Evolutionary conservation across 1,139 yeast species (phyloP).

Genomic region (Torulaspora globosa): DNA sequence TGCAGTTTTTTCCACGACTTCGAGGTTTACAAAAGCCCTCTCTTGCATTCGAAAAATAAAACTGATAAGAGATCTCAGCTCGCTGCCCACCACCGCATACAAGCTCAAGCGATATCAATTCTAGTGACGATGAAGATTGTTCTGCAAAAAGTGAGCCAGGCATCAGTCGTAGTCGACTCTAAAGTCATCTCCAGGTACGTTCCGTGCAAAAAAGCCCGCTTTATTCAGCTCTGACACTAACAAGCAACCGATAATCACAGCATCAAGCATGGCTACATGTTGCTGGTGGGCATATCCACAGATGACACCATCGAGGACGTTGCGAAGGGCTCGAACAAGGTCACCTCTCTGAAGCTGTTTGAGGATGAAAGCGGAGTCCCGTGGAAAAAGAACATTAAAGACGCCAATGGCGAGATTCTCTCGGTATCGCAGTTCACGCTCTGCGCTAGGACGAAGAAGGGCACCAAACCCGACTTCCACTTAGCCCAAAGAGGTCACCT

Average conservation of each 20-base stretch:
- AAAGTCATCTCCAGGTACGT: constrained; percentile 65
- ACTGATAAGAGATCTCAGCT: not conserved
- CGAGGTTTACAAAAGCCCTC: not conserved
- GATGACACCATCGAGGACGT: constrained; percentile 75
- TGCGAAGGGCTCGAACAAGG: constrained; percentile 60
- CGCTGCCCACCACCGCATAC: not conserved
- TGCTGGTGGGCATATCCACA: constrained; percentile 77
- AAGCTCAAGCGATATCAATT: not conserved
- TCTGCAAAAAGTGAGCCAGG: constrained; percentile 78
- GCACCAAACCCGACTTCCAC: constrained; percentile 92
- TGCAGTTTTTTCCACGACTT: not conserved
- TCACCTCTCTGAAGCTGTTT: constrained; percentile 63
- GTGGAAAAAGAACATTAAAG: constrained; percentile 56
- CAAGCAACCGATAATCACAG: constrained; percentile 32
- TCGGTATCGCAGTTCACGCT: constrained; percentile 88
- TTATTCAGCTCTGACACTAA: not conserved
- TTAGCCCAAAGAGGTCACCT: constrained; percentile 77
- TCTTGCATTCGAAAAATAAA: not conserved
- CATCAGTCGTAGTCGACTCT: constrained; percentile 79
- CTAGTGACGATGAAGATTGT: constrained; percentile 66
- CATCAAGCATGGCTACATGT: constrained; percentile 69
- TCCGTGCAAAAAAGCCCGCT: not conserved
- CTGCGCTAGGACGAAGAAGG: constrained; percentile 77
- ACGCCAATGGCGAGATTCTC: constrained; percentile 54
- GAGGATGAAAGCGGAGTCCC: constrained; percentile 57